A percentile compares a stretch with the other conserved stretches of the same genome.
Conservation (phyloP, 73 alveolate genomes). For the Stentor roeselii region DNA sequence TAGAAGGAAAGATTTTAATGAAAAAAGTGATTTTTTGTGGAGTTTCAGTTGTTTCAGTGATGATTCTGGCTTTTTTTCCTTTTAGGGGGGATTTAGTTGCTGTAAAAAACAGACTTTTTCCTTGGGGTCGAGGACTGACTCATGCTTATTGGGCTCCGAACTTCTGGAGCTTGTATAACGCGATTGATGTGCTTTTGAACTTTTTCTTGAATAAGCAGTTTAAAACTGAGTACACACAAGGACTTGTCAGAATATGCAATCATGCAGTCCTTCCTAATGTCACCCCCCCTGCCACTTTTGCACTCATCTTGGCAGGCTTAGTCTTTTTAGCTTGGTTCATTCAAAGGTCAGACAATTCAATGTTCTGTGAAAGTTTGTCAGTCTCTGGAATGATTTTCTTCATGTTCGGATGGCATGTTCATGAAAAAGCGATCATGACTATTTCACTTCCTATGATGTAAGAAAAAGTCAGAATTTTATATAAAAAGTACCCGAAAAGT, state of each 20-base stretch:
- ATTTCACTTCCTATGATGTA: slow-evolving; percentile 57
- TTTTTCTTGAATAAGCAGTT: not conserved
- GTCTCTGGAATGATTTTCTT: slow-evolving; percentile 58
- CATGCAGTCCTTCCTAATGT: slow-evolving; percentile 14
- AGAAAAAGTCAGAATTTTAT: not conserved
- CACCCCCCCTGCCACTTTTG: not conserved
- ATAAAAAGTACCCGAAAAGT: slow-evolving; percentile 1
- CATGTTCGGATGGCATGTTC: slow-evolving; percentile 90
- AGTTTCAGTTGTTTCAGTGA: not conserved
- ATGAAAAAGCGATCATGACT: slow-evolving; percentile 83
- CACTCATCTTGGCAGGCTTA: not conserved
- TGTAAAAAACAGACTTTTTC: slow-evolving; percentile 62
- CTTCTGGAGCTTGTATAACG: slow-evolving; percentile 77
- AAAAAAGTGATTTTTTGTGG: slow-evolving; percentile 9
- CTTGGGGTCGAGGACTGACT: slow-evolving; percentile 85
- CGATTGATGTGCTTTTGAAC: slow-evolving; percentile 36
- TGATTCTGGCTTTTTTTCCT: not conserved
- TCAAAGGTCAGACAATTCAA: slow-evolving; percentile 32
- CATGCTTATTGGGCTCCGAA: slow-evolving; percentile 96
- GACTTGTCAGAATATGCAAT: not conserved
- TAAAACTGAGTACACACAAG: slow-evolving; percentile 19
- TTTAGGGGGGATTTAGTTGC: not conserved
- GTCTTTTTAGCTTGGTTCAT: not conserved
- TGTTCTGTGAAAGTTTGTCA: slow-evolving; percentile 48
- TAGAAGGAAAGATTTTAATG: not conserved